Base-by-base conservation (phyloP, 2,329 filamentous ascomycete species). In the Pseudopithomyces chartarum region DNA sequence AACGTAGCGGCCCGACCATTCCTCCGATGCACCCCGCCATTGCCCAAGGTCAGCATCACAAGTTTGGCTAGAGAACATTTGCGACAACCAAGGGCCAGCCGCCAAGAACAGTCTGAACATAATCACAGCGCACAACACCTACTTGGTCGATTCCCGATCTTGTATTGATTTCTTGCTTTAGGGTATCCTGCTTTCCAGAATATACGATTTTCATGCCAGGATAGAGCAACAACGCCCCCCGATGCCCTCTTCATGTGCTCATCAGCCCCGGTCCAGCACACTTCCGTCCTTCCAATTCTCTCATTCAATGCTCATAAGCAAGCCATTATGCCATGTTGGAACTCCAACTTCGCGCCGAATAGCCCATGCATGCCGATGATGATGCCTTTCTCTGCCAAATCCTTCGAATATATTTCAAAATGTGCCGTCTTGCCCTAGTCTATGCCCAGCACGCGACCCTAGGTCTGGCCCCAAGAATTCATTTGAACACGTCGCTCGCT, bases 371-470 rank as follows among this genome's bases (percentile, higher is more conserved):
- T 63, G 54, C 57, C 53, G 47, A 55, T 59, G 46, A 55, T 53
- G 55, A 56, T 60, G 58, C 53, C 38, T 48, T 57, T 49, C 44
- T 53, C 39, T 46, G 32, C 39, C 33, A 54, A 36, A 52, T 46
- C 48, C 17, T 38, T 36, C 55, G 54, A 61, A 40, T 32, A 19
- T 54, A 50, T 54, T 56, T 39, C 48, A 55, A 54, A 55, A 55
- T 52, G 53, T 61, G 55, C 57, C 57, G 54, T 57, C 60, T 64
- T 63, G 60, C 59, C 64, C 56, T 59, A 63, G 67, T 70, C 68
- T 65, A 73, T 73, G 69, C 56, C 66, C 72, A 73, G 68, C 69
- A 74, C 67, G 61, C 63, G 67, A 72, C 71, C 65, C 66, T 57
- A 64, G 63, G 60, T 67, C 56, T 66, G 59, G 55, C 61, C 59